These are phyloP conservation scores for Ceratocystis huliohia DNA, from an alignment of 2,329 filamentous ascomycete species.

Conservation along the genomic window DNA sequence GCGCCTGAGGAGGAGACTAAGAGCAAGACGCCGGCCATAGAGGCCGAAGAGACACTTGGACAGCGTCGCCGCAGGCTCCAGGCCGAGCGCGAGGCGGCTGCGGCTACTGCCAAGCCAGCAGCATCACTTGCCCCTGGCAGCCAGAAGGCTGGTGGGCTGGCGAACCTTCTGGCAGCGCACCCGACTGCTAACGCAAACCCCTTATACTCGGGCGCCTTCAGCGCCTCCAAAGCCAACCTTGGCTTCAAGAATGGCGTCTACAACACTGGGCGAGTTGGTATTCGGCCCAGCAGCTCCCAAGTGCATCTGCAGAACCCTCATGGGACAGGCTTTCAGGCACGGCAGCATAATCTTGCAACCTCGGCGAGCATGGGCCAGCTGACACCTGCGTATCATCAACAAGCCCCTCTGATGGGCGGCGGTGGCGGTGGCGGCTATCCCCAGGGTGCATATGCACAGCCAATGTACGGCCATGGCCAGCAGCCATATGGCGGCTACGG, in stretches of 20 bases:
- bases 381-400: background rate
- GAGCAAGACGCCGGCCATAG: slow-evolving; percentile 28
- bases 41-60: slow-evolving; percentile 65
- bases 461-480: slow-evolving; percentile 19
- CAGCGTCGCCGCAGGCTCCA: slow-evolving; percentile 64
- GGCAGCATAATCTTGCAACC: slow-evolving; percentile 26
- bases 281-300: slow-evolving; percentile 19
- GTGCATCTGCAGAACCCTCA: slow-evolving; percentile 5
- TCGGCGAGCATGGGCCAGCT: slow-evolving; percentile 21
- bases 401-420: background rate
- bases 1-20: slow-evolving; percentile 6
- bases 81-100: slow-evolving; percentile 52
- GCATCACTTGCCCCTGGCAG: slow-evolving; percentile 19
- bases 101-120: slow-evolving; percentile 38
- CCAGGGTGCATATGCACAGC: slow-evolving; percentile 20
- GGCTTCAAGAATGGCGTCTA: slow-evolving; percentile 42
- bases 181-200: slow-evolving; percentile 28
- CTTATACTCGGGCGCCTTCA: slow-evolving; percentile 24
- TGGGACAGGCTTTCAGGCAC: background rate
- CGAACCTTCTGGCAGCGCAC: slow-evolving; percentile 42
- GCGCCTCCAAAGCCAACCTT: slow-evolving; percentile 28
- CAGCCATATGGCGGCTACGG: slow-evolving; percentile 17
- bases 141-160: slow-evolving; percentile 39
- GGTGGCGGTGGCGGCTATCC: background rate
- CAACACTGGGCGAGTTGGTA: slow-evolving; percentile 38